Base-by-base conservation (phyloP, 2,329 filamentous ascomycete species). In the Nemania abortiva region DNA sequence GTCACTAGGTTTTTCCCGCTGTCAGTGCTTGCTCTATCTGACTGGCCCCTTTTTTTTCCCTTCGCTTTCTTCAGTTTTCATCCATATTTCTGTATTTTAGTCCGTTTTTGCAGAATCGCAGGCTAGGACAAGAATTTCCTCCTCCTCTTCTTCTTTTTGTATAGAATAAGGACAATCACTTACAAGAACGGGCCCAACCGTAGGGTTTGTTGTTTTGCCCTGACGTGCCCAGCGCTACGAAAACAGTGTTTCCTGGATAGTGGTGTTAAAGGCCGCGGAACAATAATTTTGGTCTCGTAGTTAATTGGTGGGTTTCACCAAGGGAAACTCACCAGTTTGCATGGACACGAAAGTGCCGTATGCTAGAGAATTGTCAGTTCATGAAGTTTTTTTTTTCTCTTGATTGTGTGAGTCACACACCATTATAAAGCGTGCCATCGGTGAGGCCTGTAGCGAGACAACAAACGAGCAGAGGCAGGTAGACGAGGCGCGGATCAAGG, bases 281-380 rank as follows among this genome's bases (percentile, higher is more conserved):
- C 5, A 1, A n/a, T 37, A 37, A 2, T 27, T 52, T 52, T 29
- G 24, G 50, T 52, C 7, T 18, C 56, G n/a, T 3, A 11, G 2
- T 39, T 47, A 3, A 13, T 29, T 49, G 4, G 24, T 27, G 5
- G 24, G 24, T 47, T 64, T 58, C 6, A 11, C 6, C 20, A 47
- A 29, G 20, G 42, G 3, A 10, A 31, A 58, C 74, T 52, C 72
- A 76, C 77, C 76, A 39, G 77, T 78, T 68, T 82, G 81, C 81
- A 82, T 82, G 0, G 80, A 82, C 11, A 83, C 81, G 65, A 83
- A 83, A 13, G 81, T 83, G 29, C 80, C 79, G 54, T 82, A 83
- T 5, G 81, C 81, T 83, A 39, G 6, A 45, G 29, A 15, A 27
- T 20, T 34, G 37, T 63, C n/a, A 57, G 65, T 68, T 27, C 65